phyloP scores from a whole-genome alignment of 805 yeast genomes.

The Ogataea henricii region DNA sequence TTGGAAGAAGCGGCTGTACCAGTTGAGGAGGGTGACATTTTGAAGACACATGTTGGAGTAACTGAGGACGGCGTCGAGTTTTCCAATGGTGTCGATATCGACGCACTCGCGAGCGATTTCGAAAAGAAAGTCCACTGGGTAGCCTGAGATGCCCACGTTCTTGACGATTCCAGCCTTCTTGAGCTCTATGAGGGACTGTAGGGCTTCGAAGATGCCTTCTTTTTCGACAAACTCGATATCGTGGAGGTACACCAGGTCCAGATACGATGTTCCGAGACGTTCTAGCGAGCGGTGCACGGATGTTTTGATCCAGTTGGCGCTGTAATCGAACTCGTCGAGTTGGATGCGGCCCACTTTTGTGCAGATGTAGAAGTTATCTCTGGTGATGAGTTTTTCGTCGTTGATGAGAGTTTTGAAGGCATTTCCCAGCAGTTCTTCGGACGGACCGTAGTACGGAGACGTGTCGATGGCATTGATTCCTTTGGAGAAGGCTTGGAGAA shows the following conservation, averaged over 20 bases:
- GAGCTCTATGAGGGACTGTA: conserved; percentile 57
- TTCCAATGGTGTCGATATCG: conserved; percentile 48
- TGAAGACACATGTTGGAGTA: conserved; percentile 85
- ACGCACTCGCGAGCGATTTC: conserved; percentile 46
- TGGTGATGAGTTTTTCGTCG: conserved; percentile 42
- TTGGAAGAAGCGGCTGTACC: conserved; percentile 48
- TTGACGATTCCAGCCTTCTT: conserved; percentile 63
- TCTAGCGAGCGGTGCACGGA: conserved; percentile 69
- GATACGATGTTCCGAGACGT: conserved; percentile 64
- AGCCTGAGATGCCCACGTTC: conserved; percentile 82
- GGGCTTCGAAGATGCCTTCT: conserved; percentile 58
- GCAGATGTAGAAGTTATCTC: conserved; percentile 69
- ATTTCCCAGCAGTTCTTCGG: conserved; percentile 72
- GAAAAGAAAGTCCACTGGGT: conserved; percentile 73
- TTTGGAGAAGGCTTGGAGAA: conserved; percentile 57
- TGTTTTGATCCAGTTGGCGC: conserved; percentile 55
- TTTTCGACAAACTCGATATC: conserved; percentile 80
- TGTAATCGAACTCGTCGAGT: conserved; percentile 73
- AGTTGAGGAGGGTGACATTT: conserved; percentile 55
- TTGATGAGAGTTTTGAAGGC: conserved; percentile 49
- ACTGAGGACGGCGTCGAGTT: conserved; percentile 73
- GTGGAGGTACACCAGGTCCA: conserved; percentile 85
- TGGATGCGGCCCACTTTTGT: conserved; percentile 84
- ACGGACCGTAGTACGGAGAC: conserved; percentile 91
- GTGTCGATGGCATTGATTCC: conserved; percentile 86